Evolutionary conservation across 352 stramenopile genomes (phyloP).

Genomic region (Pythium rishiriense): DNA sequence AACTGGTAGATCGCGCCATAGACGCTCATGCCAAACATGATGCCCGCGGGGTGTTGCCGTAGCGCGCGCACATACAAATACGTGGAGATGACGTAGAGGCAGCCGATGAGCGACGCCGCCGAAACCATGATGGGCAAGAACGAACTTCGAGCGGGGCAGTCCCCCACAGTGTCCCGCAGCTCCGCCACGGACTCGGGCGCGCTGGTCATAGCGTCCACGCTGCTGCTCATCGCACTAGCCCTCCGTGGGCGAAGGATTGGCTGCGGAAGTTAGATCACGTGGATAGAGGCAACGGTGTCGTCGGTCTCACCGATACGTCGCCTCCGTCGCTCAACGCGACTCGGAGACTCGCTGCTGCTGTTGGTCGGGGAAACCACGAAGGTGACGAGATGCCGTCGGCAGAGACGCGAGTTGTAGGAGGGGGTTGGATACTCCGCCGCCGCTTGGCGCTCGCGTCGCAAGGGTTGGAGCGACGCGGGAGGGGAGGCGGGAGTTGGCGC

Average conservation of each 20-base stretch:
- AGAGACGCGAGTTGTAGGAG: background rate
- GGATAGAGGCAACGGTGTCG: background rate
- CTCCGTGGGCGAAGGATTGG: background rate
- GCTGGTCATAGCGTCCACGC: conserved; percentile 8
- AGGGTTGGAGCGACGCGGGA: too few relatives aligned
- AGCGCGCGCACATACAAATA: conserved; percentile 68
- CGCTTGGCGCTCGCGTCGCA: background rate
- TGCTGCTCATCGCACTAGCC: background rate
- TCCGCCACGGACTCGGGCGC: background rate
- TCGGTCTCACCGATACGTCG: too few relatives aligned
- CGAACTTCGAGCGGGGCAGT: conserved; percentile 47
- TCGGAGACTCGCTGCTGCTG: background rate
- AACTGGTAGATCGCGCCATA: conserved; percentile 85
- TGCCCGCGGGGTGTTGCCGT: conserved; percentile 76
- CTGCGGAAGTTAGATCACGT: too few relatives aligned
- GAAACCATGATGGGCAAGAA: conserved; percentile 69
- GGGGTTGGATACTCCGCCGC: background rate
- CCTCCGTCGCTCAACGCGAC: too few relatives aligned
- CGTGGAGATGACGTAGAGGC: conserved; percentile 75
- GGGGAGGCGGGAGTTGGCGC: background rate
- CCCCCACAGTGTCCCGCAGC: background rate
- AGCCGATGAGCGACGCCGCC: conserved; percentile 64
- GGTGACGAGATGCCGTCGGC: background rate
- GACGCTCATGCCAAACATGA: conserved; percentile 87
- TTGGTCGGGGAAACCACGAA: too few relatives aligned